Evolutionary conservation across 352 stramenopile species (phyloP).

Genomic region (Pythium volutum): DNA sequence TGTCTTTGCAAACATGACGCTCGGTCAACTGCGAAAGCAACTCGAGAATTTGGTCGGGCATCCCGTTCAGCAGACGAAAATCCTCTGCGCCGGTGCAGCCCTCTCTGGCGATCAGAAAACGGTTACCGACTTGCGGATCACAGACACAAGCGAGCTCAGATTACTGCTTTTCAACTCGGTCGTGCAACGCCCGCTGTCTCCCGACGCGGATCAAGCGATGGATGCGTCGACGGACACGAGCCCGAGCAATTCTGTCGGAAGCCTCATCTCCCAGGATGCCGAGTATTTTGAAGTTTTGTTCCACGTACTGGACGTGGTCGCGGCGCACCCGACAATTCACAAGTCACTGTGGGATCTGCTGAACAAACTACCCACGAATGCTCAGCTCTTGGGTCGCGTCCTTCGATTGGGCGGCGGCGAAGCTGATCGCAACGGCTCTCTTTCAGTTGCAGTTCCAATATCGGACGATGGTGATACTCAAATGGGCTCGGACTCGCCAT

Average conservation of each 20-base stretch:
- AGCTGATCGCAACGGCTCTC: conserved; percentile 12
- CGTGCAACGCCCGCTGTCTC: conserved; percentile 45
- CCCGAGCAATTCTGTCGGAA: conserved; percentile 30
- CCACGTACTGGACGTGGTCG: conserved; percentile 66
- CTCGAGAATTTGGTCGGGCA: conserved; percentile 70
- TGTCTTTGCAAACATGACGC: conserved; percentile 77
- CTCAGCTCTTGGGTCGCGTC: conserved; percentile 58
- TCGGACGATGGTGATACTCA: conserved; percentile 32
- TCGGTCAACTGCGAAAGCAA: conserved; percentile 68
- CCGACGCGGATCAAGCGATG: conserved; percentile 24
- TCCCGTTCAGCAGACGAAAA: conserved; percentile 79
- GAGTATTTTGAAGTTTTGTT: conserved; percentile 87
- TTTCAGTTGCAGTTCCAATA: conserved; percentile 21
- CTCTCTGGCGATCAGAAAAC: conserved; percentile 82
- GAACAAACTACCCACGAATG: conserved; percentile 80
- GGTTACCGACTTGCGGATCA: conserved; percentile 73
- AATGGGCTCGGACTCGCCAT: conserved; percentile 14
- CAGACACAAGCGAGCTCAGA: conserved; percentile 69
- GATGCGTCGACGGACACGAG: background rate
- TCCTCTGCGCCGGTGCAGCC: conserved; percentile 60
- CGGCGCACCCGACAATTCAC: conserved; percentile 50
- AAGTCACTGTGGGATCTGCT: conserved; percentile 76
- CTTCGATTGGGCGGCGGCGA: conserved; percentile 42
- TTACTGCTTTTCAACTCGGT: conserved; percentile 83
- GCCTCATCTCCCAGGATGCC: conserved; percentile 59